phyloP scores from a whole-genome alignment of 345 rosid genomes.

The Brassica incana region DNA sequence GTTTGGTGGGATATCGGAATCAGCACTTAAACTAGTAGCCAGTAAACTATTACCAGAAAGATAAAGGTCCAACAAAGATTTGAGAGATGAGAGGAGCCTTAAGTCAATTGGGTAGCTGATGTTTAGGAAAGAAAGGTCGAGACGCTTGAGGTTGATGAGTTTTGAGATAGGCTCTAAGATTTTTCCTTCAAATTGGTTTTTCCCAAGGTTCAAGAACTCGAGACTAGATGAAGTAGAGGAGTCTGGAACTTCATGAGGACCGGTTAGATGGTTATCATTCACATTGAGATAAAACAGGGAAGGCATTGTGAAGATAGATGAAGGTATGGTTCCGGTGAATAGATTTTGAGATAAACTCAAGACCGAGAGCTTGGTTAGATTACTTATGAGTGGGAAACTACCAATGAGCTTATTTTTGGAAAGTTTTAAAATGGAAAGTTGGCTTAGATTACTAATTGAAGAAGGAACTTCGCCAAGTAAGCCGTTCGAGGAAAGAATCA shows the following conservation, averaged over 20 bases:
- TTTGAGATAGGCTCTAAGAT: neutral
- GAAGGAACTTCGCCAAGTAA: slow-evolving; percentile 10
- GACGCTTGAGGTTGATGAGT: neutral
- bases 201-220: neutral
- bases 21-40: neutral
- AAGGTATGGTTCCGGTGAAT: slow-evolving; percentile 9
- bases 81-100: neutral
- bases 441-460: neutral
- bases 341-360: neutral
- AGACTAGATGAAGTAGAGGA: neutral
- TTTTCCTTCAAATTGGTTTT: neutral
- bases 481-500: neutral
- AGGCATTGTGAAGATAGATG: neutral
- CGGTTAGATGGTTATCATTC: neutral
- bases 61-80: neutral
- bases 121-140: slow-evolving; percentile 4
- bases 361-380: neutral
- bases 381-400: slow-evolving; percentile 3
- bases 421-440: neutral
- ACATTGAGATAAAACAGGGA: neutral
- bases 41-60: neutral
- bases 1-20: neutral
- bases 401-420: neutral
- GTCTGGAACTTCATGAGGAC: neutral
- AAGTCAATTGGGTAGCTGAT: neutral